A percentile compares a stretch with the other conserved stretches of the same genome.
phyloP scores from a whole-genome alignment of 805 yeast genomes.

The Metschnikowia arizonensis region DNA sequence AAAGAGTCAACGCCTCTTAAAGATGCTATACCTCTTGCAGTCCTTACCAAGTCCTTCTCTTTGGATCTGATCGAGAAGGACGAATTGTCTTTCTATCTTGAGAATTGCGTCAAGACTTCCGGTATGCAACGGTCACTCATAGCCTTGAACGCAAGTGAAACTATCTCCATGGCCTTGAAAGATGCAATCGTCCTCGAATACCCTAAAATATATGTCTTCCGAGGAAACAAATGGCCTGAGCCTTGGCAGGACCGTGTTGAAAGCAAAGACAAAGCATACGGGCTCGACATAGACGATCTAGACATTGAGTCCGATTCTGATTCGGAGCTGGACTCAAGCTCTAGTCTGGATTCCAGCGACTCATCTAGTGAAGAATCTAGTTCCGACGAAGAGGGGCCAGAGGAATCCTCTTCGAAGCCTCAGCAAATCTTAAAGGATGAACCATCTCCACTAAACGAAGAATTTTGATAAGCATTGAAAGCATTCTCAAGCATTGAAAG shows the following conservation, averaged over 20 bases:
- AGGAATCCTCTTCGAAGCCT: conserved; percentile 30
- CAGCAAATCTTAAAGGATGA: background rate
- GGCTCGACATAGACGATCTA: background rate
- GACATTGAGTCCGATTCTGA: conserved; percentile 5
- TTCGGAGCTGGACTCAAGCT: conserved; percentile 7
- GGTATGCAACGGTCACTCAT: conserved; percentile 28
- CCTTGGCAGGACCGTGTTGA: conserved; percentile 24
- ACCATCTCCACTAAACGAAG: no score
- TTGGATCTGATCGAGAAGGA: conserved; percentile 22
- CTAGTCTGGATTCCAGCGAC: conserved; percentile 7
- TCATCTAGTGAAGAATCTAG: conserved; percentile 16
- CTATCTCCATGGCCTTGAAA: conserved; percentile 47
- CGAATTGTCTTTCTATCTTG: conserved; percentile 29
- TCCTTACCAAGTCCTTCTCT: conserved; percentile 20
- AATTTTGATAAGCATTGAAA: no score
- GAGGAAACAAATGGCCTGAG: background rate
- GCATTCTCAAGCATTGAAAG: no score
- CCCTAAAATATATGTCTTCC: conserved; percentile 59
- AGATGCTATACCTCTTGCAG: conserved; percentile 41
- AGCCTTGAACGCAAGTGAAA: conserved; percentile 28
- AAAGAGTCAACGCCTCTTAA: conserved; percentile 34
- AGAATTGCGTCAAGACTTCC: conserved; percentile 25
- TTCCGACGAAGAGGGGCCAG: conserved; percentile 29
- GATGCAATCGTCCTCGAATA: conserved; percentile 67
- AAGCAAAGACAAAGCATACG: conserved; percentile 20